Evolutionary conservation across 345 rosid genomes (phyloP).

Genomic region (Atalantia buxifolia): DNA sequence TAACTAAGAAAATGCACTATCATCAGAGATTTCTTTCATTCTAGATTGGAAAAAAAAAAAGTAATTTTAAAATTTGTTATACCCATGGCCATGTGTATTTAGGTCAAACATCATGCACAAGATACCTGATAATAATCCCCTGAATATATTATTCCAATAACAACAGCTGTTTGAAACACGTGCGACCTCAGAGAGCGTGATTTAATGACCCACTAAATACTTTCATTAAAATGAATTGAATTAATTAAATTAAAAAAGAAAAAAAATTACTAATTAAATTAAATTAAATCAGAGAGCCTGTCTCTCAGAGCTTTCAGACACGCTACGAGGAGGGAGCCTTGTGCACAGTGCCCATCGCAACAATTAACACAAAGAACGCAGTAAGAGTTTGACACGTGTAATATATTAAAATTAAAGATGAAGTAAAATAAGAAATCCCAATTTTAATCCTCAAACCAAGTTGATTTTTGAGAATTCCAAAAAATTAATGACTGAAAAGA

Average conservation of each 20-base stretch:
- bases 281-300: neutral
- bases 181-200: neutral
- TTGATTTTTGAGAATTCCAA: neutral
- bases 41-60: too few species aligned
- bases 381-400: constrained; percentile 1
- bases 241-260: neutral
- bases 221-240: neutral
- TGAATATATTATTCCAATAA: neutral
- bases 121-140: neutral
- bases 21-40: too few species aligned
- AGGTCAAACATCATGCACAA: neutral
- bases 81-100: neutral
- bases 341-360: constrained; percentile 24
- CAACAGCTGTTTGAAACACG: neutral
- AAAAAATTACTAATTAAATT: neutral
- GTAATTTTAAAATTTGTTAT: neutral
- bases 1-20: too few species aligned
- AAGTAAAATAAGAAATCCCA: neutral
- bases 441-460: constrained; percentile 2
- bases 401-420: neutral
- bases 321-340: neutral
- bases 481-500: neutral
- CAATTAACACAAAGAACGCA: constrained; percentile 5
- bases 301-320: constrained; percentile 13
- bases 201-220: neutral